Conservation (phyloP, 2,329 filamentous ascomycete genomes). For the Macrophomina pseudophaseolina region DNA sequence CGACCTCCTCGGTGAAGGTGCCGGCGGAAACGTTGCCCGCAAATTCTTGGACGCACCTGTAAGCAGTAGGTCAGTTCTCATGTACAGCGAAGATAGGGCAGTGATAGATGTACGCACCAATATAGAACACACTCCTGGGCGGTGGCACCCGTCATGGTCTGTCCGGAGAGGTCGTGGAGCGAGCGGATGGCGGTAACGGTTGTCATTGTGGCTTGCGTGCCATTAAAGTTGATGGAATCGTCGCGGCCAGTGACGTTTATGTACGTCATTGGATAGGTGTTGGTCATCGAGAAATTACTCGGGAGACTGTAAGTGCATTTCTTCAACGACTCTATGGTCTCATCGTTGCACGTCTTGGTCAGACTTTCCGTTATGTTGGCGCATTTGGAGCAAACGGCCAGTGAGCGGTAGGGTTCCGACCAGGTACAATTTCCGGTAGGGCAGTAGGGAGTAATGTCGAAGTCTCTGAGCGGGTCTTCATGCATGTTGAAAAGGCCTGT, state of each 20-base stretch:
- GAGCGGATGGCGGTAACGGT: not conserved
- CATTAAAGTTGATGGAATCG: constrained; percentile 13
- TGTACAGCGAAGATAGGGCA: too few species aligned
- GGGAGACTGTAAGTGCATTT: constrained; percentile 5
- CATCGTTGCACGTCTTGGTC: not conserved
- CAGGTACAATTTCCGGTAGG: constrained; percentile 28
- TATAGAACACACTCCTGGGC: constrained; percentile 20
- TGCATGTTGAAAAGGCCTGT: constrained; percentile 3
- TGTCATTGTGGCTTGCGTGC: not conserved
- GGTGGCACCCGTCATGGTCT: not conserved
- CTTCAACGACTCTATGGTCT: not conserved
- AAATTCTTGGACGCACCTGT: constrained; percentile 16
- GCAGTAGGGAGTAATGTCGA: constrained; percentile 18
- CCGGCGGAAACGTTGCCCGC: not conserved
- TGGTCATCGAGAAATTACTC: not conserved
- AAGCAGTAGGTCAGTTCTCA: not conserved
- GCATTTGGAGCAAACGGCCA: constrained; percentile 26
- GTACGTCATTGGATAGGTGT: not conserved
- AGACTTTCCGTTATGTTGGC: constrained; percentile 26
- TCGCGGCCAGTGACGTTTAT: not conserved
- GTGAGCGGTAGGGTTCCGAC: constrained; percentile 21
- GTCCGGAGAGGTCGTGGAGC: not conserved
- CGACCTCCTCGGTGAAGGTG: not conserved
- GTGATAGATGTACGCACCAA: not conserved
- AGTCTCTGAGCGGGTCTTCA: not conserved